Evolutionary conservation across 139 green algal species (phyloP).

Genomic region (Microglena sp.): DNA sequence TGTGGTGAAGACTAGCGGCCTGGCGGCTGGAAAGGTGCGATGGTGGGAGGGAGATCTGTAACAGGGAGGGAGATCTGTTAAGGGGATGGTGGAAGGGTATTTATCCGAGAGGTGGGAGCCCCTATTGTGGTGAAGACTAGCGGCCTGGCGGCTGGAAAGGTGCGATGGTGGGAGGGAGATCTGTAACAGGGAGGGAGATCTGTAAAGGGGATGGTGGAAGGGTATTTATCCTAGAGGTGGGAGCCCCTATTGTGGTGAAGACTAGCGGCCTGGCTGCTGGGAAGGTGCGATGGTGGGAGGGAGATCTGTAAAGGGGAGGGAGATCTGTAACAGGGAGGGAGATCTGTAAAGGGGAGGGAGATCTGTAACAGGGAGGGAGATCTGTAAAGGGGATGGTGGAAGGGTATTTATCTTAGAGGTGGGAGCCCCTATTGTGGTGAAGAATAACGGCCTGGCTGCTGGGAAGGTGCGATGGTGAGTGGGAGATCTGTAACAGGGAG

Average conservation of each 20-base stretch:
- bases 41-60: conserved; percentile 20
- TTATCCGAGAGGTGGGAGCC: too few species aligned
- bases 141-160: conserved; percentile 89
- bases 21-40: conserved; percentile 80
- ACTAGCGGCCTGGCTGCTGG: conserved; percentile 88
- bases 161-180: conserved; percentile 81
- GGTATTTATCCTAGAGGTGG: too few species aligned
- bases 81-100: too few species aligned
- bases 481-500: conserved; percentile 32
- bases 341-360: conserved; percentile 83
- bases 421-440: conserved; percentile 92
- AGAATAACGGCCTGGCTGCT: conserved; percentile 89
- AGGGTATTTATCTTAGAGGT: too few species aligned
- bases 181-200: conserved; percentile 42
- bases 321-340: conserved; percentile 27
- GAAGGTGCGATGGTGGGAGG: conserved; percentile 35
- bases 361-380: conserved; percentile 51
- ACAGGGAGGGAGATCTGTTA: conserved; percentile 15
- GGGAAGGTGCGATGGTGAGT: conserved; percentile 47
- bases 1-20: conserved; percentile 92
- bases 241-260: conserved; percentile 94
- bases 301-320: conserved; percentile 30
- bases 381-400: conserved; percentile 68
- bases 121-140: conserved; percentile 97
- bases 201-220: conserved; percentile 67